phyloP scores from a whole-genome alignment of 2,329 filamentous ascomycete genomes.

The Laburnicola sp. region DNA sequence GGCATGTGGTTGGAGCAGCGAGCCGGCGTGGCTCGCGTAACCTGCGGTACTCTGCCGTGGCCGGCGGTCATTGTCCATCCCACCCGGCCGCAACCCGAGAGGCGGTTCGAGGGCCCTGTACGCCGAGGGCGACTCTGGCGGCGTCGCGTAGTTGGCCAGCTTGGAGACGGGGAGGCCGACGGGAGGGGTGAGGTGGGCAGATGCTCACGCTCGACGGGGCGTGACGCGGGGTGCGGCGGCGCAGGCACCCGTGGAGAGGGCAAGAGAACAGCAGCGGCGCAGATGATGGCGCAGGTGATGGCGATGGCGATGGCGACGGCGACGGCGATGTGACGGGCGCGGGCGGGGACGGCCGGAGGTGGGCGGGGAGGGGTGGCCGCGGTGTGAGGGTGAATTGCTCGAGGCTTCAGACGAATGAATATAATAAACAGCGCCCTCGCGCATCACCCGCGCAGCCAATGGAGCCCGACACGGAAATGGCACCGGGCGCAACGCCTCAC shows the following conservation, averaged over 20 bases:
- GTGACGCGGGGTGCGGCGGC: conserved; percentile 16
- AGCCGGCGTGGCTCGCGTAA: conserved; percentile 59
- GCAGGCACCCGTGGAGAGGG: background rate
- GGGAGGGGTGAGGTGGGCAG: conserved; percentile 5
- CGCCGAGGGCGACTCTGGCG: conserved; percentile 67
- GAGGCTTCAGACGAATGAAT: conserved; percentile 39
- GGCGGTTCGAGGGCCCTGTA: conserved; percentile 63
- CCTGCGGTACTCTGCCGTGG: conserved; percentile 73
- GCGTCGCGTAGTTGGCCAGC: conserved; percentile 66
- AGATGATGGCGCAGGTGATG: background rate
- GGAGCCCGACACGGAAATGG: conserved; percentile 39
- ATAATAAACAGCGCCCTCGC: conserved; percentile 43
- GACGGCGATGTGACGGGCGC: no score
- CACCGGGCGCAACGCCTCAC: conserved; percentile 43
- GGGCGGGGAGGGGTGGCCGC: conserved; percentile 2
- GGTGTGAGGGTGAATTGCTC: conserved; percentile 22
- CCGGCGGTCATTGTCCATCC: conserved; percentile 77
- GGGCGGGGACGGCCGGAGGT: background rate
- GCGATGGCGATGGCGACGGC: no score
- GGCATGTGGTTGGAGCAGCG: conserved; percentile 47
- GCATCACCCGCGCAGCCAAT: conserved; percentile 43
- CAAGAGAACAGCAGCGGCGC: background rate
- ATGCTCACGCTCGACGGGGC: background rate
- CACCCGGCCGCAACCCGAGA: conserved; percentile 60
- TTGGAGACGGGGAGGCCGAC: conserved; percentile 53